A percentile compares a stretch with the other conserved stretches of the same genome.
phyloP scores from a whole-genome alignment of 2,329 filamentous ascomycete species.

The Endocalyx cinctus region DNA sequence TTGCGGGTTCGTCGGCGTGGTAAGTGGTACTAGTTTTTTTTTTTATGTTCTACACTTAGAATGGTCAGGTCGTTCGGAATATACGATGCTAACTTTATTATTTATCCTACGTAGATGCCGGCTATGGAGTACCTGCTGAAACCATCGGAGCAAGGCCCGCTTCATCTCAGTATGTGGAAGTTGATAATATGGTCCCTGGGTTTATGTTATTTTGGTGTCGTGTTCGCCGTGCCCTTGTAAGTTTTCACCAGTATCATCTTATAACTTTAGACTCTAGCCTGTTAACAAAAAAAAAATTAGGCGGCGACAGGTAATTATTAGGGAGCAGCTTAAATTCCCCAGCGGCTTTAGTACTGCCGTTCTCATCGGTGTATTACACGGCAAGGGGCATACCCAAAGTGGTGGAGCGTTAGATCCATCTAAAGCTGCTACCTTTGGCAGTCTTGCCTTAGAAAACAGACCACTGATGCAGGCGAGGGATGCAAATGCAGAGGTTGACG shows the following conservation, averaged over 20 bases:
- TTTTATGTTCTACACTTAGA: too few species aligned
- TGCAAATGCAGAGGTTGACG: too few species aligned
- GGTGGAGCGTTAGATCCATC: slow-evolving; percentile 21
- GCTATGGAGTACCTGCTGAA: slow-evolving; percentile 83
- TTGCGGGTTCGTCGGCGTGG: slow-evolving; percentile 89
- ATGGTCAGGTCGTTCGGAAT: too few species aligned
- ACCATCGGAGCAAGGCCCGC: slow-evolving; percentile 71
- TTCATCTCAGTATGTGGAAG: slow-evolving; percentile 68
- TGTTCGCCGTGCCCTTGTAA: slow-evolving; percentile 86
- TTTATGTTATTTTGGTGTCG: slow-evolving; percentile 92
- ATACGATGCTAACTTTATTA: too few species aligned
- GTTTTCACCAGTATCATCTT: too few species aligned
- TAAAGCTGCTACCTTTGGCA: slow-evolving; percentile 27
- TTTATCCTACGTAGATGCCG: slow-evolving; percentile 61
- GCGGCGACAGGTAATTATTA: slow-evolving; percentile 84
- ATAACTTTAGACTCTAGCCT: too few species aligned
- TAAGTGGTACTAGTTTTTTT: too few species aligned
- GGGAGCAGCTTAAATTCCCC: slow-evolving; percentile 89
- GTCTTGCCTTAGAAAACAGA: slow-evolving; percentile 27
- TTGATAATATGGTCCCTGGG: slow-evolving; percentile 88
- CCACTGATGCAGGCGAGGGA: slow-evolving; percentile 18
- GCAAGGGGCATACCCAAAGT: slow-evolving; percentile 39
- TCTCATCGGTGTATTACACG: slow-evolving; percentile 86
- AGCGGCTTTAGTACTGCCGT: slow-evolving; percentile 93
- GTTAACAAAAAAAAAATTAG: too few species aligned